A percentile compares a stretch with the other conserved stretches of the same genome.
Conservation (phyloP, 257 asterid genomes). For the Capsicum pubescens region DNA sequence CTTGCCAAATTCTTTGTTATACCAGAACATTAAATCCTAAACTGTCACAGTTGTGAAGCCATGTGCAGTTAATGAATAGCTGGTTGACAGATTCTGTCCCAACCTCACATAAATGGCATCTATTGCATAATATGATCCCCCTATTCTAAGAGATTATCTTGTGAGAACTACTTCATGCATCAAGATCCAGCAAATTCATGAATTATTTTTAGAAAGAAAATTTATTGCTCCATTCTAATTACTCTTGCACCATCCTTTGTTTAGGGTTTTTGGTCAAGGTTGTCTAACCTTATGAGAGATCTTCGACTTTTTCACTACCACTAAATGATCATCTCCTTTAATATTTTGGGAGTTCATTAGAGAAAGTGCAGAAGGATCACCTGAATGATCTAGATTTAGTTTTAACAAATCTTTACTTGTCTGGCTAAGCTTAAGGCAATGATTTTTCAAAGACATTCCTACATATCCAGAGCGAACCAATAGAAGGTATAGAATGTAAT, state of each 20-base stretch:
- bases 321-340: not conserved
- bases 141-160: not conserved
- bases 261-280: conserved; percentile 7
- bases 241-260: conserved; percentile 15
- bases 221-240: not conserved
- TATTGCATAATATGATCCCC: not conserved
- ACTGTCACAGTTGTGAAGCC: not conserved
- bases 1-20: not conserved
- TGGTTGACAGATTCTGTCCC: not conserved
- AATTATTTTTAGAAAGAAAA: not conserved
- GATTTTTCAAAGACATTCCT: conserved; percentile 8
- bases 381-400: not conserved
- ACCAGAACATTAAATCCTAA: not conserved
- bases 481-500: not conserved
- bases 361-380: not conserved
- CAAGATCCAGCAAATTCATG: conserved; percentile 5
- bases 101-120: conserved; percentile 4
- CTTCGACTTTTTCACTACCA: not conserved
- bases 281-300: conserved; percentile 11
- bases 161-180: conserved; percentile 16
- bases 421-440: conserved; percentile 5
- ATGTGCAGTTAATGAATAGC: conserved; percentile 1
- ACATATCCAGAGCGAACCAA: not conserved
- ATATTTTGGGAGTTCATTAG: not conserved
- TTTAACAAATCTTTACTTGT: not conserved